phyloP scores from a whole-genome alignment of 305 asterid genomes.

The Solanum aculeatissimum region DNA sequence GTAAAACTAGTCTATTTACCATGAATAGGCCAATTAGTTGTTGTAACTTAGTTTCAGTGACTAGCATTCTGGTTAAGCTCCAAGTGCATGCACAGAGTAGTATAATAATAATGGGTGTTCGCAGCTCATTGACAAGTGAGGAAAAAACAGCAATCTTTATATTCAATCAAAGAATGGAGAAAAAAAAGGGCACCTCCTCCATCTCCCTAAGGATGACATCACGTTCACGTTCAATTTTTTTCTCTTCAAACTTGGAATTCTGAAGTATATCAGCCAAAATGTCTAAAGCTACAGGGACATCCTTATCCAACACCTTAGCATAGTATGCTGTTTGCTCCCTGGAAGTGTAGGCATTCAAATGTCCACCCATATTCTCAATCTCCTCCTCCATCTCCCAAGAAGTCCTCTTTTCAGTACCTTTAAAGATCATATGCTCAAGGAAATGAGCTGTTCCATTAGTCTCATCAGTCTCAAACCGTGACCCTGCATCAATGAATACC shows the following conservation, averaged over 20 bases:
- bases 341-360: constrained; percentile 72
- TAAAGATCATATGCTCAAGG: constrained; percentile 77
- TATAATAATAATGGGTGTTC: background rate
- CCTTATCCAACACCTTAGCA: constrained; percentile 51
- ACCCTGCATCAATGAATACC: constrained; percentile 77
- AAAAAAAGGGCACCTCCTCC: constrained; percentile 56
- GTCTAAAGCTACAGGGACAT: constrained; percentile 48
- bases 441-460: constrained; percentile 73
- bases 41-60: background rate
- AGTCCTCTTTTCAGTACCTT: constrained; percentile 54
- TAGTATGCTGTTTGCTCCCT: constrained; percentile 74
- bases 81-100: background rate
- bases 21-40: background rate
- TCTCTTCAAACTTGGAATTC: constrained; percentile 63
- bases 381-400: constrained; percentile 67
- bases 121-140: background rate
- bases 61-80: background rate
- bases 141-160: background rate
- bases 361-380: constrained; percentile 90
- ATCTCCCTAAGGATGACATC: constrained; percentile 76
- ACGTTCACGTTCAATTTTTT: constrained; percentile 50
- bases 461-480: constrained; percentile 65
- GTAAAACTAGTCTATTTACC: background rate
- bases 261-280: constrained; percentile 71
- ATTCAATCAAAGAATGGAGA: background rate